Percentiles rank a stretch among this genome's conserved stretches.
phyloP scores from a whole-genome alignment of 1,284 basidiomycete genomes.

The Phaffia rhodozyma region DNA sequence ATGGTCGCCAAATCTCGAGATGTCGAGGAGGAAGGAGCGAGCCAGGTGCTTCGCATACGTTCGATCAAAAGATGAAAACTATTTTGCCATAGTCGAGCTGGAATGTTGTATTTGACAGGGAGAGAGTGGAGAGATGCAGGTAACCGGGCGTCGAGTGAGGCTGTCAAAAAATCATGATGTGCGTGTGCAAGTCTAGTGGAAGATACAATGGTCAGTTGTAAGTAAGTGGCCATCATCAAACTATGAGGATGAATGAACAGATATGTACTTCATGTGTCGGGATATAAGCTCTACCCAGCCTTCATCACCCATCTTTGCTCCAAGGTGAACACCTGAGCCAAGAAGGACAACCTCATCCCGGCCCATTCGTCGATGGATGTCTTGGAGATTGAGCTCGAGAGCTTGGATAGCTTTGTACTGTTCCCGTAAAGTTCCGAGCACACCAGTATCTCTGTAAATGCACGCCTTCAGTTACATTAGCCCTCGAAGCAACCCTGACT shows the following conservation, averaged over 20 bases:
- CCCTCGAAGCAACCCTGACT: background rate
- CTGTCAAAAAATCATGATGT: constrained; percentile 74
- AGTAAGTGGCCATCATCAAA: background rate
- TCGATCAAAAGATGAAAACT: constrained; percentile 85
- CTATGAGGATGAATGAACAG: too few species aligned
- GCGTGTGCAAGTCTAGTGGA: constrained; percentile 62
- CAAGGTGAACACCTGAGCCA: constrained; percentile 1
- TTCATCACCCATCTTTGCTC: constrained; percentile 18
- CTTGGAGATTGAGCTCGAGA: constrained; percentile 34
- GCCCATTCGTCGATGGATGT: constrained; percentile 34
- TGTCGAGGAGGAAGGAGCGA: constrained; percentile 28
- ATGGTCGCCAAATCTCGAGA: constrained; percentile 1
- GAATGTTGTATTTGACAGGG: constrained; percentile 88
- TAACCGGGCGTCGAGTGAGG: constrained; percentile 72
- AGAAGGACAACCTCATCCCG: constrained; percentile 23
- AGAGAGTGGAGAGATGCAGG: constrained; percentile 79
- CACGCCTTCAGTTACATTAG: background rate
- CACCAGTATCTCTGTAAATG: constrained; percentile 32
- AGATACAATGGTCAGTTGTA: constrained; percentile 1
- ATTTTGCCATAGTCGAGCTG: constrained; percentile 81
- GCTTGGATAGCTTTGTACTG: constrained; percentile 34
- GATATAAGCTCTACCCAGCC: constrained; percentile 35
- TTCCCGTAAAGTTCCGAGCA: constrained; percentile 33
- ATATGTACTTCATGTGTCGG: constrained; percentile 33
- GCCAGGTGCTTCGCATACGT: constrained; percentile 69